Percentiles rank a stretch among this genome's conserved stretches.
Conservation (phyloP, 73 alveolate species). For the Effrenium voratum region DNA sequence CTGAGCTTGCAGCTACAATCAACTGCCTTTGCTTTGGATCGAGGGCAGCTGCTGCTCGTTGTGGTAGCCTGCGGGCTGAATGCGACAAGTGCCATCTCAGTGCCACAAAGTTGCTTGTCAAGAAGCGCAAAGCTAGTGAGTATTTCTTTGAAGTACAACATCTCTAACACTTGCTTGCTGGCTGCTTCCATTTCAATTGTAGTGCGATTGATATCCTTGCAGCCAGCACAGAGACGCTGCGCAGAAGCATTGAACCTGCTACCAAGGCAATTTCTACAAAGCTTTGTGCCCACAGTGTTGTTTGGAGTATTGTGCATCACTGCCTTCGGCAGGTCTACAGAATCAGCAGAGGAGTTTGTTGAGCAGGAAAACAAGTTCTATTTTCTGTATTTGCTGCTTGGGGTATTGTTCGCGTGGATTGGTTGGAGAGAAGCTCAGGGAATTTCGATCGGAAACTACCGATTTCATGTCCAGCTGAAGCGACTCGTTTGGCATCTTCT, state of each 20-base stretch:
- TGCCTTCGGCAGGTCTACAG: neutral
- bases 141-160: neutral
- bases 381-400: neutral
- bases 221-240: neutral
- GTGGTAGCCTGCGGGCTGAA: neutral
- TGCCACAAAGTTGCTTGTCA: neutral
- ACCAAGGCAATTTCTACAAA: neutral
- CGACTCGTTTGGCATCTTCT: conserved; percentile 3
- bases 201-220: neutral
- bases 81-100: neutral
- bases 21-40: neutral
- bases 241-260: neutral
- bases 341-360: conserved; percentile 22
- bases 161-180: conserved; percentile 9
- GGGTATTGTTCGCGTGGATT: neutral
- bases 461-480: neutral
- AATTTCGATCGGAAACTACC: too few relatives aligned
- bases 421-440: too few relatives aligned
- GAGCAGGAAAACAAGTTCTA: conserved; percentile 34
- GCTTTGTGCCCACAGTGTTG: conserved; percentile 7
- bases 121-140: neutral
- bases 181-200: neutral
- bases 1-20: too few relatives aligned
- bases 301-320: conserved; percentile 11
- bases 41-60: neutral